Evolutionary conservation across 2,329 filamentous ascomycete species (phyloP), one percentile per base, ranked within the genome.

Genomic region (Fusarium decemcellulare): DNA sequence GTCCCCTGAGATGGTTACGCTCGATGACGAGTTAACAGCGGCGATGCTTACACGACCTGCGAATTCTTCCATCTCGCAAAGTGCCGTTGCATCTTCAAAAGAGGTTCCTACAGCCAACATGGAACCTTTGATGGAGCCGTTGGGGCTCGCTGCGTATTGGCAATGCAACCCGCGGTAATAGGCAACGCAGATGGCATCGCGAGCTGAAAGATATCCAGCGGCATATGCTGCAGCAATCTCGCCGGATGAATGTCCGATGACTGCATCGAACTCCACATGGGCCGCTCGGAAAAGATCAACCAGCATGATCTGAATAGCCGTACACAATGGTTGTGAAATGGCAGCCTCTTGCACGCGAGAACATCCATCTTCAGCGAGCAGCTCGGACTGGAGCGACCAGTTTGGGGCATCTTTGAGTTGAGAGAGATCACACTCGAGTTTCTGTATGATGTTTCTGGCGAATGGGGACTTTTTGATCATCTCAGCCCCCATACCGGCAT

Each of bases 381-480:
- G 4, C n/a, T 63, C 34, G 4, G 51, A 46, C 7, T 14, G 44
- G 5, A 63, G 47, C 4, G n/a, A 16, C 60, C 60, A 63, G 2
- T 11, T 27, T 23, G 47, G 60, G 2, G 47, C 29, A 1, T 61
- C 67, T 14, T 66, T 55, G 2, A 56, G 67, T 85, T 85, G 2
- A 83, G 83, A 11, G 83, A 74, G 23, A 86, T 81, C 3, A 43
- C 15, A 23, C 40, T 23, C 18, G 18, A 23, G 18, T 23, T 23
- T 23, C 2, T 4, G 18, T 23, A 23, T 23, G 18, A 4, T 23
- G 4, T 23, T 23, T 23, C 18, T 23, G 4, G 18, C 18, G 18
- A 23, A 23, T 23, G 18, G 18, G 18, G 18, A 23, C 18, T 8
- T 9, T 11, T 23, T 44, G 8, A 23, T 44, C 18, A 44, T 12